Base-by-base conservation (phyloP, 495 filamentous ascomycete species). In the Penicillium malachiteum region DNA sequence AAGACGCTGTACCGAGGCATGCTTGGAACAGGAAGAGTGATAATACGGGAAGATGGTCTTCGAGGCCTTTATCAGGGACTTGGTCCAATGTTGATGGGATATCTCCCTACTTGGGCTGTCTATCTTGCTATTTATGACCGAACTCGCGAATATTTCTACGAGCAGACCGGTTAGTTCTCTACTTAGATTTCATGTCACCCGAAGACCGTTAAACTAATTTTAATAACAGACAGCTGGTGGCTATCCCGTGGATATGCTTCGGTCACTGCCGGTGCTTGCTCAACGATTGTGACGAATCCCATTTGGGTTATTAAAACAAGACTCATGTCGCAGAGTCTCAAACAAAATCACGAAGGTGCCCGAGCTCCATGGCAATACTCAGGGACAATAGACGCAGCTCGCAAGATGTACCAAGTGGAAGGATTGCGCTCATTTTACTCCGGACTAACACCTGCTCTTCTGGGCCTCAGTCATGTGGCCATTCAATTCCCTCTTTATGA, bases 291-390 rank as follows among this genome's bases (percentile, higher is more conserved):
- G 52, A 99, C 94, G n/a, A 99, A 99, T 71, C 94, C 94, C 0
- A 99, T 99, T 54, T 99, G 94, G 94, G 95, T 99, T 30, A 96
- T 99, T 73, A 99, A 99, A 69, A 99, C 94, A 33, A 82, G 94
- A 56, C 81, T 99, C 38, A 97, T 97, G 93, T 94, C 95, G 3
- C 93, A 97, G 64, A 83, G 78, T 52, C 65, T 74, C 33, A 74
- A 65, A 43, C 69, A 78, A 11, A 73, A 76, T 38, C 71, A 60
- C 18, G 80, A 84, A 58, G 80, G 84, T 67, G 66, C 78, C 57
- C 71, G 84, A 69, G 78, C 86, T 9, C 91, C 92, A 30, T 97
- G 92, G 90, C 87, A 96, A 65, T 99, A 99, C 67, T 82, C 71
- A 33, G 85, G 83, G 41, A 97, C 94, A 21, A 74, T 87, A 55